A percentile compares a stretch with the other conserved stretches of the same genome.
Conservation (phyloP, 495 filamentous ascomycete genomes). For the Penicillium odoratum region DNA sequence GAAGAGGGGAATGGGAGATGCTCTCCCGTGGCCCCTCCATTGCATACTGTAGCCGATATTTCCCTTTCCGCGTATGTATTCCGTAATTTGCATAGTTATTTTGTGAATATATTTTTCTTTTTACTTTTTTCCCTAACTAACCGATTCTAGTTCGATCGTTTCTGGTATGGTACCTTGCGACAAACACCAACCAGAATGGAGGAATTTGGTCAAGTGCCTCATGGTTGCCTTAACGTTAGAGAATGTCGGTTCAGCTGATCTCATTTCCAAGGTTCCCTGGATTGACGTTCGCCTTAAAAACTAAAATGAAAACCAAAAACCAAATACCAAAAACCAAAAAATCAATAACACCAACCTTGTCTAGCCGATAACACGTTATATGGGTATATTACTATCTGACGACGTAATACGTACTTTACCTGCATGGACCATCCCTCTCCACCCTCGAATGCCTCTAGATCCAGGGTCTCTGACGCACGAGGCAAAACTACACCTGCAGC, state of each 20-base stretch:
- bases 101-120: background rate
- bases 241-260: background rate
- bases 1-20: slow-evolving; percentile 18
- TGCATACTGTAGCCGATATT: background rate
- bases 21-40: slow-evolving; percentile 11
- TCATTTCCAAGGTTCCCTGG: background rate
- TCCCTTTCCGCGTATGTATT: background rate
- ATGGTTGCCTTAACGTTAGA: slow-evolving; percentile 5
- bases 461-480: slow-evolving; percentile 38
- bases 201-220: background rate
- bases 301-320: background rate
- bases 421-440: slow-evolving; percentile 33
- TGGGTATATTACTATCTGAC: background rate
- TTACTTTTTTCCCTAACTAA: background rate
- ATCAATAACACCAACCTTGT: too few species aligned
- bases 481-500: slow-evolving; percentile 39
- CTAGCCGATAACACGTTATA: too few species aligned
- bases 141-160: background rate
- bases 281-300: background rate
- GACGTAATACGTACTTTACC: slow-evolving; percentile 7
- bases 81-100: too few species aligned
- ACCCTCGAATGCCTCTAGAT: slow-evolving; percentile 27
- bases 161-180: background rate
- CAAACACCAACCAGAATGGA: background rate
- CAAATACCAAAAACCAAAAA: background rate